Evolutionary conservation across 1,284 basidiomycete genomes (phyloP), one percentile per base, ranked within the genome.

Genomic region (Cerioporus squamosus): DNA sequence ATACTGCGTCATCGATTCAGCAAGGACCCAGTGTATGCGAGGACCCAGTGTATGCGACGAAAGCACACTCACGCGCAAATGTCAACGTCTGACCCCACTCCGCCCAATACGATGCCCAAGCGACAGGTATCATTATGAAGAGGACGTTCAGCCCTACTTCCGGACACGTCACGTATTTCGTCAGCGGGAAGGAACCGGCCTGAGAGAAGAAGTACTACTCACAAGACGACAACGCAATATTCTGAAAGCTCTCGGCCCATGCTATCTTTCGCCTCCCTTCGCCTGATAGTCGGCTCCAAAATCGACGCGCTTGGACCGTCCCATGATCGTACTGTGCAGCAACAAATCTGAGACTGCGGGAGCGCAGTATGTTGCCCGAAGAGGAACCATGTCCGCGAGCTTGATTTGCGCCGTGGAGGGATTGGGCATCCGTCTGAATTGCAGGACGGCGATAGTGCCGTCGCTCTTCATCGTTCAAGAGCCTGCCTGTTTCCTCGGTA

Each of bases 81-180:
- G 60, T 57, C 33, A 59, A n/a, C 68, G 75, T 40, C 53, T 69
- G 65, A 14, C 65, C 65, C 56, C 52, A 66, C 5, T 39, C 18
- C 7, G 47, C 57, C 54, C 83, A 88, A 66, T 88, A 83, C 0
- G 81, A 76, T 2, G 75, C 78, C 87, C 87, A 91, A 7, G 87
- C 84, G 38, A 89, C 61, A 0, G 88, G 87, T 5, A 89, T 77
- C 64, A 84, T 78, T 1, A 88, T 17, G 20, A 89, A 51, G 3
- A 53, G 38, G 23, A 39, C 29, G 7, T 44, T 42, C 15, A 66
- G 46, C 48, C 51, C 63, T 58, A 20, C 10, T 10, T 10, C 33
- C n/a, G n/a, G n/a, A 12, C 9, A 29, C 5, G 31, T 29, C 38
- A 36, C 18, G 40, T 36, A n/a, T 26, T 18, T 15, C 47, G 10